Evolutionary conservation across 192 early-diverging fungal genomes (phyloP).

Genomic region (Dimargaris verticillata): DNA sequence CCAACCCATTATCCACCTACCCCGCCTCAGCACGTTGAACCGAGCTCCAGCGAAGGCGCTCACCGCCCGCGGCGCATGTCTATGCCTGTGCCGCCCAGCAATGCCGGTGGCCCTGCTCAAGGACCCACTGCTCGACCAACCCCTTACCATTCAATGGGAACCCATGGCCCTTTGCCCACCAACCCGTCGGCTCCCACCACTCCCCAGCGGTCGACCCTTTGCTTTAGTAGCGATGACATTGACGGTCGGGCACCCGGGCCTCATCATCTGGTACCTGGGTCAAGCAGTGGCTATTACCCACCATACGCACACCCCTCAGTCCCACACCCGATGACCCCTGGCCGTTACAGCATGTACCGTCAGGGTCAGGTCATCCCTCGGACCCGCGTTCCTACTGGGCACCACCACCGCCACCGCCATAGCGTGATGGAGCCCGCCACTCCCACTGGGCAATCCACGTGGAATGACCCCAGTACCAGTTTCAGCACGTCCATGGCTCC

Average conservation of each 20-base stretch:
- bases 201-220: neutral
- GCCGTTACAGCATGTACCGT: slow-evolving; percentile 3
- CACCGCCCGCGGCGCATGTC: slow-evolving; percentile 7
- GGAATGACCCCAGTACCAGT: neutral
- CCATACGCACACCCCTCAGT: neutral
- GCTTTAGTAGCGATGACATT: slow-evolving; percentile 3
- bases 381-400: slow-evolving; percentile 3
- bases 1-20: neutral
- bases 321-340: slow-evolving; percentile 1
- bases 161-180: no score
- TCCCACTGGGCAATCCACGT: neutral
- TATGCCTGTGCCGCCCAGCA: slow-evolving; percentile 4
- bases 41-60: neutral
- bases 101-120: no score
- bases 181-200: neutral
- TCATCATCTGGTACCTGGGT: neutral
- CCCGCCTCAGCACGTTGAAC: neutral
- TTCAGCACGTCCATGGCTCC: no score
- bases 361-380: slow-evolving; percentile 1
- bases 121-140: no score
- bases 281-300: neutral
- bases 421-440: slow-evolving; percentile 4
- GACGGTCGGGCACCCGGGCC: neutral
- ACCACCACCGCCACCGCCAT: slow-evolving; percentile 9
- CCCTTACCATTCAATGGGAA: no score